These are phyloP conservation scores for Hondaea fermentalgiana DNA, from an alignment of 108 stramenopile genomes.

Conservation along the genomic window DNA sequence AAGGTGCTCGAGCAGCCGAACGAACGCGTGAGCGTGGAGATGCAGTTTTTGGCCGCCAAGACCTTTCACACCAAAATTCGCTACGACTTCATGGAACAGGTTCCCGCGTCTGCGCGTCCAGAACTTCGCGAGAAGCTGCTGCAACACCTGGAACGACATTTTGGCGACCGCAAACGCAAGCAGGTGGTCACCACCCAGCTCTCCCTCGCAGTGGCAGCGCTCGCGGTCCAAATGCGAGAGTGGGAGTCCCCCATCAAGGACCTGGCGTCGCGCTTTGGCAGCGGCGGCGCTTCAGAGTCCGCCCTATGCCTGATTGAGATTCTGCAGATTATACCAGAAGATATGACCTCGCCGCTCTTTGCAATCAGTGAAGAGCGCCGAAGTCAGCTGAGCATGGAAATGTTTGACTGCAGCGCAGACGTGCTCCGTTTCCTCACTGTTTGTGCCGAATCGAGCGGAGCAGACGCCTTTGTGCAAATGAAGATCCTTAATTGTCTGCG, in stretches of 20 bases:
- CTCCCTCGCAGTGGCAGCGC: not conserved
- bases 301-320: not conserved
- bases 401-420: not conserved
- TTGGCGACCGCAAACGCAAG: not conserved
- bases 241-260: slow-evolving; percentile 3
- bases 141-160: not conserved
- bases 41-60: slow-evolving; percentile 3
- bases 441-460: not conserved
- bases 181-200: slow-evolving; percentile 5
- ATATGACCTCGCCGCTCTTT: not conserved
- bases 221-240: not conserved
- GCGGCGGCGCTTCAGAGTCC: not conserved
- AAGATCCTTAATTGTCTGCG: not conserved
- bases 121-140: not conserved
- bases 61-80: not conserved
- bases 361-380: not conserved
- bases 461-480: not conserved
- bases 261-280: not conserved
- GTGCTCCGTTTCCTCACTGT: not conserved
- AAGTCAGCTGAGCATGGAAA: not conserved
- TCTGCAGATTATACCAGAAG: not conserved
- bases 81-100: not conserved
- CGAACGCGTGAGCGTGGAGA: not conserved
- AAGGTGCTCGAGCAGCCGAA: not conserved
- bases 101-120: not conserved